A percentile compares a stretch with the other conserved stretches of the same genome.
These are phyloP conservation scores for Colletotrichum sansevieriae DNA, from an alignment of 2,329 filamentous ascomycete genomes.

Conservation along the genomic window DNA sequence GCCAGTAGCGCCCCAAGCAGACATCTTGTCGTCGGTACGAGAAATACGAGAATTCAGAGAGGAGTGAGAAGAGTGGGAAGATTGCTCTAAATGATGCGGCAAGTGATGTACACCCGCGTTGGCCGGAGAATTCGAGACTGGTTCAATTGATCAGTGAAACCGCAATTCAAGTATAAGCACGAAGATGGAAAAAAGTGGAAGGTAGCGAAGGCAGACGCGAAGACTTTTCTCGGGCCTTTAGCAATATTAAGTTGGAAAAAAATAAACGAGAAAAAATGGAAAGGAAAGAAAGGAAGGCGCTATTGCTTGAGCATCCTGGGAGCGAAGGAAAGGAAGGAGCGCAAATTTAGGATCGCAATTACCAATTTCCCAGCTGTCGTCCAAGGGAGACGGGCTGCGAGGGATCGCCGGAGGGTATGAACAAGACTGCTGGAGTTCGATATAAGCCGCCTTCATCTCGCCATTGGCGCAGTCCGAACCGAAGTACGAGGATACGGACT, in stretches of 20 bases:
- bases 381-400: background rate
- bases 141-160: slow-evolving; percentile 6
- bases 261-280: background rate
- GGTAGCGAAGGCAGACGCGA: background rate
- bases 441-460: background rate
- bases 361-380: background rate
- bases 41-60: background rate
- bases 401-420: background rate
- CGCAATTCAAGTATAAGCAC: background rate
- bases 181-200: no score
- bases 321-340: slow-evolving; percentile 7
- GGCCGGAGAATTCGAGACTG: slow-evolving; percentile 8
- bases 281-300: background rate
- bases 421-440: background rate
- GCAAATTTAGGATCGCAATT: background rate
- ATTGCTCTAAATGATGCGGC: background rate
- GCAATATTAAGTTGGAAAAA: background rate
- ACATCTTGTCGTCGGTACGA: slow-evolving; percentile 17
- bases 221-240: background rate
- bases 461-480: slow-evolving; percentile 3
- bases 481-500: background rate
- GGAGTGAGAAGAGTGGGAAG: background rate
- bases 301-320: background rate
- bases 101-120: background rate
- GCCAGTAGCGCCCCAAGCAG: slow-evolving; percentile 14